Evolutionary conservation across 441 rosid species (phyloP), one percentile per base, ranked within the genome.

Genomic region (Melastoma candidum): DNA sequence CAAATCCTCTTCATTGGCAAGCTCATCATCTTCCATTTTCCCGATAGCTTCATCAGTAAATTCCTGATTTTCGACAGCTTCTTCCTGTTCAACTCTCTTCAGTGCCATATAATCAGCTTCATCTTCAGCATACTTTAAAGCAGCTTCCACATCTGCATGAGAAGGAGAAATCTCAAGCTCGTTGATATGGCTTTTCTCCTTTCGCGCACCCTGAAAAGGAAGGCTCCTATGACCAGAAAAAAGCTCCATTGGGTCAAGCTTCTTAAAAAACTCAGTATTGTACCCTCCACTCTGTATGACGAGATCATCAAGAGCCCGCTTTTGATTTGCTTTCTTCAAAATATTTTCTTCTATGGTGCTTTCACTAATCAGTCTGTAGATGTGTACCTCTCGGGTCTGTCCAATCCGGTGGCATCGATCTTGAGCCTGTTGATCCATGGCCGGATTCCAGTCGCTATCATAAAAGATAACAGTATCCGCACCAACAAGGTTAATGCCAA

Each of bases 381-480:
- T 95, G 74, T 90, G 93, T 8, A 90, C 99, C 77, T 87, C 97
- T 51, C 99, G 97, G 49, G 97, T 95, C 78, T 95, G 99, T 63
- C 99, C 99, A 69, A 95, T 95, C 65, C 99, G 78, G 77, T 95
- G 99, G 74, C 99, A 95, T 57, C 98, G 99, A 77, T 95, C 99
- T 83, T 95, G 99, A 58, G 99, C 99, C 84, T 95, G 99, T 69
- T 90, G 97, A 77, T 95, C 99, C 99, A 95, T 95, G 41, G 99
- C 99, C 39, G 99, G 99, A 77, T 95, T 95, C 99, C 99, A 95
- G 76, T 95, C 98, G 56, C 98, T 92, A 68, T 92, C 98, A 76
- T 92, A 92, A 62, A 92, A 92, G 47, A 92, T 92, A 55, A 92
- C 99, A 12, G 99, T 95, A 78, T 95, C 99, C 49, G 99, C 99